phyloP scores from a whole-genome alignment of 2,329 filamentous ascomycete genomes.

The Fusarium anguioides region DNA sequence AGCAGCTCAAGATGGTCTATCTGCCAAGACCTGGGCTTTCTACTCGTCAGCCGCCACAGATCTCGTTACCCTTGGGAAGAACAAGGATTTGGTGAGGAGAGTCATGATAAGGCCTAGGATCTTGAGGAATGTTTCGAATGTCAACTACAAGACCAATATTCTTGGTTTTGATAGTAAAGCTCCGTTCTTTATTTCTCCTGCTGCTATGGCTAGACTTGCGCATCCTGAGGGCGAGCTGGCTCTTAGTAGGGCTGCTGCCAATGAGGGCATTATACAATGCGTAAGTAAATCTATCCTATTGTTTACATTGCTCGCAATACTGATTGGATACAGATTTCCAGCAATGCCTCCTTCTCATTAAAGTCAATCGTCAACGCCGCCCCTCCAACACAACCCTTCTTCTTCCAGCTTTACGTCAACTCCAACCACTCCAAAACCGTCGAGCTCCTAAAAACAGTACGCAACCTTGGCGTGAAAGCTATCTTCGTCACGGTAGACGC shows the following conservation, averaged over 20 bases:
- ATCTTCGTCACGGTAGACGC: conserved; percentile 66
- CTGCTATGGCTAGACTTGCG: conserved; percentile 71
- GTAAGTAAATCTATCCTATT: not conserved
- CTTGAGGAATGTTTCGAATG: conserved; percentile 64
- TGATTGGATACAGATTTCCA: conserved; percentile 26
- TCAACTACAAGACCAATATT: conserved; percentile 64
- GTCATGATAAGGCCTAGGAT: conserved; percentile 71
- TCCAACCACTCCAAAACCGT: conserved; percentile 60
- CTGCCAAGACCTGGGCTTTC: conserved; percentile 74
- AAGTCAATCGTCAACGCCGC: conserved; percentile 40
- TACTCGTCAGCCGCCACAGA: conserved; percentile 74
- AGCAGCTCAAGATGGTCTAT: conserved; percentile 64
- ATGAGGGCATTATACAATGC: conserved; percentile 43
- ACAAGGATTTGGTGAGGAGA: conserved; percentile 63
- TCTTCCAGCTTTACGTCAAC: conserved; percentile 64
- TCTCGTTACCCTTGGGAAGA: conserved; percentile 65
- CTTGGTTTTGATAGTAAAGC: conserved; percentile 62
- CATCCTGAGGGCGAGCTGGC: conserved; percentile 70
- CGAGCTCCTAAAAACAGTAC: conserved; percentile 54
- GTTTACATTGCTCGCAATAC: fast-evolving
- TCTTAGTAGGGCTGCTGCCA: conserved; percentile 41
- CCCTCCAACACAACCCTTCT: conserved; percentile 34
- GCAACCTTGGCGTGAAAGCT: conserved; percentile 60
- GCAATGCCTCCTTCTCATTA: conserved; percentile 42
- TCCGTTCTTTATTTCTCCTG: conserved; percentile 72